Conservation (phyloP, 495 filamentous ascomycete species). For the Xylaria castorea region DNA sequence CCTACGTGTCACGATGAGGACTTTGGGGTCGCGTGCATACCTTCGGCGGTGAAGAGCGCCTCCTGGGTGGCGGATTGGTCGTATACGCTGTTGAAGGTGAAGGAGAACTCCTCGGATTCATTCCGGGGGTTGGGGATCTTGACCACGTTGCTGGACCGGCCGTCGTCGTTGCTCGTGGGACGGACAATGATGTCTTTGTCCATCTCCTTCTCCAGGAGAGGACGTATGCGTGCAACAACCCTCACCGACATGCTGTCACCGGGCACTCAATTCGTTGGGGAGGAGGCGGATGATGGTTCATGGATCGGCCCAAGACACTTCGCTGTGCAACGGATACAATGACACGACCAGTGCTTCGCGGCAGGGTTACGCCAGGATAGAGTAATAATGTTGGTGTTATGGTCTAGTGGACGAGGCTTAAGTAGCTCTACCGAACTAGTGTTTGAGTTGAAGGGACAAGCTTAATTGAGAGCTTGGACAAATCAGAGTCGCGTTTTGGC, state of each 20-base stretch:
- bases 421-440: constrained; percentile 1
- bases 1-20: constrained; percentile 10
- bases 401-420: background rate
- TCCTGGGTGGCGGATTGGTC: constrained; percentile 80
- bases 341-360: constrained; percentile 4
- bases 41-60: constrained; percentile 85
- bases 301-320: background rate
- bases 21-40: constrained; percentile 51
- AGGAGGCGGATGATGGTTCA: background rate
- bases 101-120: constrained; percentile 85
- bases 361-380: background rate
- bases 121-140: constrained; percentile 96
- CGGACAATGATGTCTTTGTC: constrained; percentile 85
- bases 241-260: constrained; percentile 66
- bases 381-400: constrained; percentile 21
- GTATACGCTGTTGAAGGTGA: constrained; percentile 95
- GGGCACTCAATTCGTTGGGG: constrained; percentile 5
- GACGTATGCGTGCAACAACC: constrained; percentile 88
- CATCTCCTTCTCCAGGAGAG: constrained; percentile 80
- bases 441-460: constrained; percentile 2
- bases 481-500: constrained; percentile 19
- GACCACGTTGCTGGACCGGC: constrained; percentile 67
- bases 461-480: constrained; percentile 3
- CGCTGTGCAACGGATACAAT: constrained; percentile 7
- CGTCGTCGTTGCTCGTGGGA: constrained; percentile 63